phyloP scores from a whole-genome alignment of 2,329 filamentous ascomycete genomes.

The Apiospora marii region DNA sequence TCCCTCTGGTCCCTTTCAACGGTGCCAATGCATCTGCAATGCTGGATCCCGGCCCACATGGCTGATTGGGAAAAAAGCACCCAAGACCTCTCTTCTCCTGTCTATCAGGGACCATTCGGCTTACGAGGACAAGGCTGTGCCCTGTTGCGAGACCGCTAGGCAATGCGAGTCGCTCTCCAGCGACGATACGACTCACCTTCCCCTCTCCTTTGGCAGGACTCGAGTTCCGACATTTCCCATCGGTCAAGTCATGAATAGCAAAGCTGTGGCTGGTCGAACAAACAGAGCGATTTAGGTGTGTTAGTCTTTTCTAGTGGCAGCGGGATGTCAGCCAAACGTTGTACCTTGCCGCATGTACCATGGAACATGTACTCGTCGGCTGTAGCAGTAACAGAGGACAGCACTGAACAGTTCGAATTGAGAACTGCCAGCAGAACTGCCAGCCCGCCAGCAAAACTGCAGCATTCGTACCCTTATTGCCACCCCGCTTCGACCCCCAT shows the following conservation, averaged over 20 bases:
- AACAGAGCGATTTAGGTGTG: not conserved
- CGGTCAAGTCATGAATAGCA: not conserved
- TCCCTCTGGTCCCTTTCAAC: slow-evolving; percentile 20
- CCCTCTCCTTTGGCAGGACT: not conserved
- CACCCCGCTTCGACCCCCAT: slow-evolving; percentile 16
- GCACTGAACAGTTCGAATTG: too few relatives aligned
- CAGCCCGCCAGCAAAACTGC: too few relatives aligned
- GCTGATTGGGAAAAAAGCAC: slow-evolving; percentile 11
- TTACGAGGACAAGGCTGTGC: not conserved
- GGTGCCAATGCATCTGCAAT: slow-evolving; percentile 16
- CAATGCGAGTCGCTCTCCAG: not conserved
- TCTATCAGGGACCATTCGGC: slow-evolving; percentile 8
- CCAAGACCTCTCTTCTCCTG: not conserved
- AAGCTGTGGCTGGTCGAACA: not conserved
- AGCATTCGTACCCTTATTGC: not conserved
- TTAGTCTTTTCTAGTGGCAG: not conserved
- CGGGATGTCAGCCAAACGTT: not conserved
- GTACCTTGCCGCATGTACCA: not conserved
- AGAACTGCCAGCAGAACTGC: too few relatives aligned
- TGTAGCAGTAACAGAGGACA: too few relatives aligned
- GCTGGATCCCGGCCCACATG: slow-evolving; percentile 15
- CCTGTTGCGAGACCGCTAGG: not conserved
- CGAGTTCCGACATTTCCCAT: not conserved
- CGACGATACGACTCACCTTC: not conserved
- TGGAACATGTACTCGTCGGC: too few relatives aligned